Base-by-base conservation (phyloP, 1,284 basidiomycete genomes). In the Phaffia rhodozyma region DNA sequence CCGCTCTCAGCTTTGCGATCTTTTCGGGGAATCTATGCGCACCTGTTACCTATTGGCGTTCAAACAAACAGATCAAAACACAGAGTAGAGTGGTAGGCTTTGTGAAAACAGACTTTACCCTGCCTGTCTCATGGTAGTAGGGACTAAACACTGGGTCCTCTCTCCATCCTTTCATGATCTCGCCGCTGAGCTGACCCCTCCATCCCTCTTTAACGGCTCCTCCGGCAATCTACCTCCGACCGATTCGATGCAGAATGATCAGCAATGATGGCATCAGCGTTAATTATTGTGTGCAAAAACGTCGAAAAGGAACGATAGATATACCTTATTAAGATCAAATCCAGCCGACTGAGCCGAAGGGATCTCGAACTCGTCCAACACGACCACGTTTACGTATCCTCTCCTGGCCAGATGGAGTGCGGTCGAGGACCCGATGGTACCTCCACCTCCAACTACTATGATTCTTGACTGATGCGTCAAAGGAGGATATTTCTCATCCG, bases 271-370 rank as follows among this genome's bases (percentile, higher is more conserved):
- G 3, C 7, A 18, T 16, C 29, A 38, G 48, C 2, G 23, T n/a
- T 1, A 29, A 53, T 7, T 20, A 11, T 32, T 27, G 32, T 53
- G 5, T 53, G 5, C 11, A 18, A 11, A n/a, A 16, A 16, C 16
- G 38, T 32, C 67, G 67, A 18, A 67, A 20, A 3, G 62, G 43
- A 27, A 68, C 52, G 25, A 68, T 67, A 63, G 38, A 43, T 69
- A 65, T 23, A 74, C 69, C 68, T 75, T 76, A 66, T 76, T 76
- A 43, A 76, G 52, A 63, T 75, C 74, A 59, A 71, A 71, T 0
- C 74, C 74, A 1, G 74, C 75, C 0, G 71, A 70, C 30, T 73
- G 68, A 16, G 67, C 65, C 20, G 69, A 70, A 4, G 75, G 75
- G 34, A 71, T 69, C n/a, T 65, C 66, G 54, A 72, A 75, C 11